A percentile compares a stretch with the other conserved stretches of the same genome.
phyloP scores from a whole-genome alignment of 148 eudicot genomes.

The Silene conica region DNA sequence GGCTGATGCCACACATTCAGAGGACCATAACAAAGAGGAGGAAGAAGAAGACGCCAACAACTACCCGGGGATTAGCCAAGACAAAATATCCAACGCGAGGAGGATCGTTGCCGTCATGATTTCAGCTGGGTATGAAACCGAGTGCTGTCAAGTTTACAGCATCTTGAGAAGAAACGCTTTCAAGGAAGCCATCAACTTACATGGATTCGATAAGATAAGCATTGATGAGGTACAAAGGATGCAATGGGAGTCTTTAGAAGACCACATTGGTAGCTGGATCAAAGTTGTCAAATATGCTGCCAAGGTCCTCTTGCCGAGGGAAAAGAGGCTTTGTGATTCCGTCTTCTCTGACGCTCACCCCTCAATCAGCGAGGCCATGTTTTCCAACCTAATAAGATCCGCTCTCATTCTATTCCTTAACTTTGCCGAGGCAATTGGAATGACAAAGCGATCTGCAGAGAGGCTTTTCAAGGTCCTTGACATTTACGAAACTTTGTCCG shows the following conservation, averaged over 20 bases:
- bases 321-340: constrained; percentile 26
- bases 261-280: constrained; percentile 32
- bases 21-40: constrained; percentile 12
- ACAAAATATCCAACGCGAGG: constrained; percentile 19
- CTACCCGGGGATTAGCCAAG: constrained; percentile 29
- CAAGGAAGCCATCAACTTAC: constrained; percentile 28
- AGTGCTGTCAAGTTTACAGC: constrained; percentile 36
- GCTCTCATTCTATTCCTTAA: constrained; percentile 53
- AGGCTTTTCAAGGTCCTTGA: constrained; percentile 78
- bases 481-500: constrained; percentile 55
- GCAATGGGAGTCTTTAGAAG: constrained; percentile 45
- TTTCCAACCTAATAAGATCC: constrained; percentile 42
- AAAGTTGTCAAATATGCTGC: constrained; percentile 34
- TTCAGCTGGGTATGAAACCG: constrained; percentile 36
- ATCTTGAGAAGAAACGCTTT: constrained; percentile 33
- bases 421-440: constrained; percentile 61
- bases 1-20: neutral
- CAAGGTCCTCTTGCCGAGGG: constrained; percentile 32
- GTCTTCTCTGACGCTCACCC: constrained; percentile 29
- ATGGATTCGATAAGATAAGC: constrained; percentile 37
- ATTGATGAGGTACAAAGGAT: constrained; percentile 39
- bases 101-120: constrained; percentile 30
- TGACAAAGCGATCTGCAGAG: constrained; percentile 65
- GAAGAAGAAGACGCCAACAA: constrained; percentile 12
- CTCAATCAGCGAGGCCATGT: constrained; percentile 25